phyloP scores from a whole-genome alignment of 2,329 filamentous ascomycete species.

The Blumeria hordei region DNA sequence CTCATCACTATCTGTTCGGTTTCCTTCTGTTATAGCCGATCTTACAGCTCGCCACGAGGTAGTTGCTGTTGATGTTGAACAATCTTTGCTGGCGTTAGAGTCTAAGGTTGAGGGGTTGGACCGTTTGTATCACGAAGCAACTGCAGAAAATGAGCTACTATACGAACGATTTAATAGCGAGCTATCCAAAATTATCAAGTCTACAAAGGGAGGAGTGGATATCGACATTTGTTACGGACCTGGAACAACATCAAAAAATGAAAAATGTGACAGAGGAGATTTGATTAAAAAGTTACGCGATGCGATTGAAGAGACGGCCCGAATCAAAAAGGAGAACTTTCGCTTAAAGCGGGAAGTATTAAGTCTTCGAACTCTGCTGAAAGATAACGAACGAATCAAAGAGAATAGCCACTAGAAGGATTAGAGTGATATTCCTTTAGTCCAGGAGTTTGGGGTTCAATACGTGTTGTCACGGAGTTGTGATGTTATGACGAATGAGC shows the following conservation, averaged over 20 bases:
- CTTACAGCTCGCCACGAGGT: conserved; percentile 34
- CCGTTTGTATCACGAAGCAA: conserved; percentile 68
- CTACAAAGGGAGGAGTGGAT: conserved; percentile 38
- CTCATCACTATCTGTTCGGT: conserved; percentile 38
- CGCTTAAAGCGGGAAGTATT: conserved; percentile 62
- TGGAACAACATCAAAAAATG: background rate
- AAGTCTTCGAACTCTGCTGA: conserved; percentile 14
- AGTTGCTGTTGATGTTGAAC: conserved; percentile 48
- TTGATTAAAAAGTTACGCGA: conserved; percentile 47
- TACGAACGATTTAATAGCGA: conserved; percentile 89
- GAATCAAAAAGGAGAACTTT: conserved; percentile 66
- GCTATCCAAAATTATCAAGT: conserved; percentile 57
- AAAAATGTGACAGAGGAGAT: conserved; percentile 55
- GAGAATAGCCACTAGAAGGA: conserved; percentile 7
- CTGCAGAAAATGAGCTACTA: conserved; percentile 75
- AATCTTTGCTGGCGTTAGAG: conserved; percentile 48
- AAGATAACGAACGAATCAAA: conserved; percentile 29
- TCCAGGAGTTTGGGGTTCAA: too few relatives aligned
- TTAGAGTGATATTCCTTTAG: too few relatives aligned
- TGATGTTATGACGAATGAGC: too few relatives aligned
- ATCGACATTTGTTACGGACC: background rate
- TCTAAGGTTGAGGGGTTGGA: conserved; percentile 62
- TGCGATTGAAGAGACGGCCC: conserved; percentile 50
- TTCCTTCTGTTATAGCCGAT: conserved; percentile 34
- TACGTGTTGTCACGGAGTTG: too few relatives aligned